Evolutionary conservation across 225 moss, liverwort and hornwort genomes (phyloP), one percentile per base, ranked within the genome.

Genomic region (Bryoerythrophyllum caledonicum): DNA sequence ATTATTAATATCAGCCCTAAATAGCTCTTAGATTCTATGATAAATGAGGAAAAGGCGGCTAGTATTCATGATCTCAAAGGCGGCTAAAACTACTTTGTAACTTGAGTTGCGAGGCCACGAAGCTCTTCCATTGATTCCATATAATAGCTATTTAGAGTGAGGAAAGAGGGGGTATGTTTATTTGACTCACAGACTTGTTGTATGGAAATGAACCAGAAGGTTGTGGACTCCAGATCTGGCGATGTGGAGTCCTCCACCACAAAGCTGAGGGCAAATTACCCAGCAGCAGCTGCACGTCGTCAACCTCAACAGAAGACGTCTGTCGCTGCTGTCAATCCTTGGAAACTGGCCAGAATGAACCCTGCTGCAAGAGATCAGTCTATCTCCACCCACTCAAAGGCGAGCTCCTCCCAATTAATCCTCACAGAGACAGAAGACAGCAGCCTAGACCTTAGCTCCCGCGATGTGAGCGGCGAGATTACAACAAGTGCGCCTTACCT

Each of bases 341-440:
- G 93, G 93, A 96, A 93, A 74, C 78, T 96, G 74, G 95, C 93
- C 19, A 88, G 90, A 40, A 79, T 95, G 63, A 95, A 86, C 65
- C 53, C 81, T 43, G 86, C 85, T 56, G 93, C 86, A 19, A 85
- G 87, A 30, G 93, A 34, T 34, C 34, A 89, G 61, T n/a, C n/a
- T n/a, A 77, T 73, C 48, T 89, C 91, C 28, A 90, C 81, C 66
- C n/a, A n/a, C n/a, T n/a, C n/a, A n/a, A n/a, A n/a, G 32, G 32
- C 32, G 32, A 83, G 82, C 76, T 67, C 85, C 63, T 79, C 82
- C 46, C 69, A 69, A 55, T 3, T 5, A 32, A 32, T 51, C 20
- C 30, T 89, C 41, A 90, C 86, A 20, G 91, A 96, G 84, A 80
- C 93, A 51, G 95, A 91, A 70, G 93, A 91, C 68, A 91, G 91